phyloP scores from a whole-genome alignment of 2,329 filamentous ascomycete species.

The Hirsutella minnesotensis region DNA sequence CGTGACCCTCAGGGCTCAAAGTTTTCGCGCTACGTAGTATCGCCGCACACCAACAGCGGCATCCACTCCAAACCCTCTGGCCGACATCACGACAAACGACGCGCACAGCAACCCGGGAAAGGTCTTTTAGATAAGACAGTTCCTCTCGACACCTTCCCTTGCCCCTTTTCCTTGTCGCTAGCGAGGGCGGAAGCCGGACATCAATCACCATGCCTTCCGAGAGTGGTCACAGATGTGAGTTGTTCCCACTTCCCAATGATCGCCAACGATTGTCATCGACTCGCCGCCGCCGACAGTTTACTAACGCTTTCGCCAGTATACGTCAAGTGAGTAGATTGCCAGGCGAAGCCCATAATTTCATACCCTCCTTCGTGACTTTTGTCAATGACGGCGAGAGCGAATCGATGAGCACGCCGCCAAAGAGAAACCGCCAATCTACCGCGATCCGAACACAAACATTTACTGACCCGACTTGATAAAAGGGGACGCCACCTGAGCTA shows the following conservation, averaged over 20 bases:
- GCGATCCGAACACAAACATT: constrained; percentile 7
- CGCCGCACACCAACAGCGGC: constrained; percentile 22
- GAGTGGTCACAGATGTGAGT: constrained; percentile 82
- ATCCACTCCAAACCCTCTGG: constrained; percentile 23
- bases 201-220: constrained; percentile 75
- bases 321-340: constrained; percentile 61
- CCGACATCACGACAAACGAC: constrained; percentile 22
- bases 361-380: too few species aligned
- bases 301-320: constrained; percentile 54
- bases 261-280: not conserved
- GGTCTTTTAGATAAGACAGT: constrained; percentile 35
- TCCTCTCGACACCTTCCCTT: constrained; percentile 22
- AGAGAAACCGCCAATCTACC: not conserved
- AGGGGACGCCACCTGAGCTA: constrained; percentile 98
- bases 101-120: constrained; percentile 27
- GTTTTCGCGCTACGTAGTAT: constrained; percentile 16
- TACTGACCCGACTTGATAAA: constrained; percentile 17
- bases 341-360: too few species aligned
- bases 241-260: not conserved
- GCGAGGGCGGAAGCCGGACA: constrained; percentile 31
- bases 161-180: constrained; percentile 26
- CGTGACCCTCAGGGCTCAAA: constrained; percentile 25
- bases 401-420: too few species aligned
- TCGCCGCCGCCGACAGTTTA: constrained; percentile 4
- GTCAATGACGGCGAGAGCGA: too few species aligned